Evolutionary conservation across 2,329 filamentous ascomycete genomes (phyloP).

Genomic region (Pseudopithomyces maydicus): DNA sequence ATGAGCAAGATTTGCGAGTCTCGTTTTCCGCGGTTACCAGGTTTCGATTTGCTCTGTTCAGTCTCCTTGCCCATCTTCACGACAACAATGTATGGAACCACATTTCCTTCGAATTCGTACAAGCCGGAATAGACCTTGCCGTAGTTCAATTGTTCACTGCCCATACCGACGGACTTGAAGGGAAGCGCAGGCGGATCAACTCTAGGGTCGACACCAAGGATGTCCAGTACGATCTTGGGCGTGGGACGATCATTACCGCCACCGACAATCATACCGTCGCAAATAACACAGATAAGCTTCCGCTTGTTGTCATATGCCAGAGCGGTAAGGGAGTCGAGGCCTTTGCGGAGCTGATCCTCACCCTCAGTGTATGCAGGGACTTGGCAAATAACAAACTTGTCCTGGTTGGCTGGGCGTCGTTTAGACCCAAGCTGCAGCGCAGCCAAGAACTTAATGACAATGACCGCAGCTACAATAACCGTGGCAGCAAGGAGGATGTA

Average conservation of each 20-base stretch:
- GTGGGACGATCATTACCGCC: slow-evolving; percentile 95
- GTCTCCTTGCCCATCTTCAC: slow-evolving; percentile 98
- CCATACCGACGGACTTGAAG: slow-evolving; percentile 89
- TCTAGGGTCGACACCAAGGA: slow-evolving; percentile 95
- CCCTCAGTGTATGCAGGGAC: slow-evolving; percentile 98
- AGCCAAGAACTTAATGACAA: slow-evolving; percentile 86
- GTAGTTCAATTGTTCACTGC: slow-evolving; percentile 93
- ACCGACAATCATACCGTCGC: slow-evolving; percentile 96
- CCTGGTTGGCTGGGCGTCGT: slow-evolving; percentile 83
- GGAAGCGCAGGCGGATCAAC: slow-evolving; percentile 91
- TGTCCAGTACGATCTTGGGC: slow-evolving; percentile 96
- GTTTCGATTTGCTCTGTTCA: slow-evolving; percentile 87
- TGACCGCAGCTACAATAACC: slow-evolving; percentile 79
- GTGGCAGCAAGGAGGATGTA: slow-evolving; percentile 88
- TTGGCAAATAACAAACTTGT: slow-evolving; percentile 99
- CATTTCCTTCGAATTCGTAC: slow-evolving; percentile 96
- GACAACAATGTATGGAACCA: slow-evolving; percentile 93
- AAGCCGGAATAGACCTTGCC: slow-evolving; percentile 98
- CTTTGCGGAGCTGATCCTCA: slow-evolving; percentile 91
- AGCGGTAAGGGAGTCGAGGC: slow-evolving; percentile 90
- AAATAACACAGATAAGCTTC: slow-evolving; percentile 95
- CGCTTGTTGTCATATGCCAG: slow-evolving; percentile 98
- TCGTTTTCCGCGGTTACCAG: slow-evolving; percentile 97
- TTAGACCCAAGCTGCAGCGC: slow-evolving; percentile 94
- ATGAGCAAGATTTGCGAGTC: slow-evolving; percentile 95